These are phyloP conservation scores for Lasiosphaeris hirsuta DNA, from an alignment of 495 filamentous ascomycete species.

Conservation along the genomic window DNA sequence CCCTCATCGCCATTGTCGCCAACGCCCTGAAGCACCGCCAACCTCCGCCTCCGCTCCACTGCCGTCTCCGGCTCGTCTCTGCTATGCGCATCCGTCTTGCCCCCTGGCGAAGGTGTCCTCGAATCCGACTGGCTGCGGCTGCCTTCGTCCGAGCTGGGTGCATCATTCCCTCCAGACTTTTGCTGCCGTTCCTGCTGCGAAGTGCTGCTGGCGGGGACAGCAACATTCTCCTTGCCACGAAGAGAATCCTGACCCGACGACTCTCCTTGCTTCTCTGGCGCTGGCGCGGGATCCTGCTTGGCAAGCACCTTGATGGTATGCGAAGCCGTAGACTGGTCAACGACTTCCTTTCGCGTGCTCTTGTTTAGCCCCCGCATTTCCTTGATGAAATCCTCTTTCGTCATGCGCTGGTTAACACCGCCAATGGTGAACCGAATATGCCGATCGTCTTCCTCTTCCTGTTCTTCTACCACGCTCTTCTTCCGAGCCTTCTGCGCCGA, in stretches of 20 bases:
- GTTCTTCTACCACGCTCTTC: constrained; percentile 44
- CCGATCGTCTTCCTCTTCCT: constrained; percentile 65
- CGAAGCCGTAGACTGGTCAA: constrained; percentile 65
- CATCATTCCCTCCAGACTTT: constrained; percentile 12
- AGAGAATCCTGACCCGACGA: neutral
- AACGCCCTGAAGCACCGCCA: constrained; percentile 36
- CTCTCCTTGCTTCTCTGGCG: constrained; percentile 20
- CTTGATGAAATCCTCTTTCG: constrained; percentile 85
- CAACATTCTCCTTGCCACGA: constrained; percentile 12
- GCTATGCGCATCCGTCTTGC: constrained; percentile 15
- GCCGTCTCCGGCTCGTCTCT: constrained; percentile 36
- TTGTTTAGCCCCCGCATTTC: constrained; percentile 80
- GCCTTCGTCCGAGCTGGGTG: constrained; percentile 20
- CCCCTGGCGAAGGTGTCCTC: constrained; percentile 12
- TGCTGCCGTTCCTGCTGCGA: constrained; percentile 5
- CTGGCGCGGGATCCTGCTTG: constrained; percentile 40
- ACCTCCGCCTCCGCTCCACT: constrained; percentile 39
- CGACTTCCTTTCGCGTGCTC: constrained; percentile 64
- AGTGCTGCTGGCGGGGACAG: neutral
- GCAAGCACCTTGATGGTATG: constrained; percentile 54
- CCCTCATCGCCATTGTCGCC: constrained; percentile 39
- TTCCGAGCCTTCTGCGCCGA: constrained; percentile 28
- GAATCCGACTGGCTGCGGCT: constrained; percentile 16
- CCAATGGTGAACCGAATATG: constrained; percentile 84
- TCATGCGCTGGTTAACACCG: constrained; percentile 70